These are phyloP conservation scores for Pholiota adiposa DNA, from an alignment of 1,284 basidiomycete genomes.

Conservation along the genomic window DNA sequence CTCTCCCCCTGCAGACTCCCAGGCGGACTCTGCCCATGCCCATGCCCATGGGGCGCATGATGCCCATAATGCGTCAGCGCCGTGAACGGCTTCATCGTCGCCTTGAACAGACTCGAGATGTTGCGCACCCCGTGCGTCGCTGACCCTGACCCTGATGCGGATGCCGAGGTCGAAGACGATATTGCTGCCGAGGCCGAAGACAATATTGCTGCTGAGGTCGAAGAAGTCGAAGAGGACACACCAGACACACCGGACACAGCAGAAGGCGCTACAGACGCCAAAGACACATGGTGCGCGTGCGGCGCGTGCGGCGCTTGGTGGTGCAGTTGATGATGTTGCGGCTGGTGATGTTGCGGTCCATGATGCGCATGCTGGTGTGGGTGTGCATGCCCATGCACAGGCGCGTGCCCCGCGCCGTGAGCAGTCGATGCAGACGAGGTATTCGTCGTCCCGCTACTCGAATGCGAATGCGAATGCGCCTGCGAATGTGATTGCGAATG, in stretches of 20 bases:
- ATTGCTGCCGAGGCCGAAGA: neutral
- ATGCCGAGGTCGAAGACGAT: neutral
- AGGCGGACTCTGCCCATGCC: no score
- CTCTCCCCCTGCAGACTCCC: neutral
- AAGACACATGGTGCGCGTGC: neutral
- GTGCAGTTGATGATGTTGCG: constrained; percentile 31
- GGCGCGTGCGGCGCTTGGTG: neutral
- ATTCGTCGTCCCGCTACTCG: neutral
- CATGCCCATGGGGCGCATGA: neutral
- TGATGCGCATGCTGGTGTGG: constrained; percentile 22
- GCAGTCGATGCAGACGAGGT: neutral
- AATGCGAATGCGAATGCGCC: no score
- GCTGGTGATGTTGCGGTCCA: constrained; percentile 28
- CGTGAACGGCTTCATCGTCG: constrained; percentile 64
- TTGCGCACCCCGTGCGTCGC: constrained; percentile 41
- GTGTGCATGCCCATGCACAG: no score
- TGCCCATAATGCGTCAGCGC: constrained; percentile 25
- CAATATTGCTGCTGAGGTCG: neutral
- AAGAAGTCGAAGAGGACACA: no score
- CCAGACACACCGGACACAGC: no score
- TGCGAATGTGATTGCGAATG: no score
- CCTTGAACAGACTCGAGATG: constrained; percentile 56
- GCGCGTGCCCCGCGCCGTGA: no score
- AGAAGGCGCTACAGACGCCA: neutral
- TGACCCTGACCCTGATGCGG: constrained; percentile 25